A percentile compares a stretch with the other conserved stretches of the same genome.
These are phyloP conservation scores for Thielaviopsis populi DNA, from an alignment of 2,329 filamentous ascomycete species.

Conservation along the genomic window DNA sequence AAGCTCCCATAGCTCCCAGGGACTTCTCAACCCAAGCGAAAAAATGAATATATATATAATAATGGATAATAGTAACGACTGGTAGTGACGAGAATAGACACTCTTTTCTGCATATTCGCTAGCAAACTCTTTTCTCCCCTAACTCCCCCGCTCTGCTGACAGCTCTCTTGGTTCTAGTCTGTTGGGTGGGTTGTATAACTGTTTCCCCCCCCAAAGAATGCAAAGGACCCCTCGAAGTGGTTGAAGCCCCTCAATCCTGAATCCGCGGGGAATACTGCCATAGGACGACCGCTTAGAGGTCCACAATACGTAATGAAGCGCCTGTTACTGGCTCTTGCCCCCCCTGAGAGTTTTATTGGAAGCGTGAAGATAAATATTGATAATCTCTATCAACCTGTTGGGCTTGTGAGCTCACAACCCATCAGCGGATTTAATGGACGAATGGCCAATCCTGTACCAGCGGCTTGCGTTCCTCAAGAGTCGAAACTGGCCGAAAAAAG, in stretches of 20 bases:
- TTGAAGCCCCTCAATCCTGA: neutral
- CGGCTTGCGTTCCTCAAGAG: neutral
- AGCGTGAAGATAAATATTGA: neutral
- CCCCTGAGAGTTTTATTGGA: neutral
- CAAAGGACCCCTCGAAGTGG: neutral
- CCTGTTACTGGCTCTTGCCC: neutral
- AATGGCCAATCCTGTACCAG: no score
- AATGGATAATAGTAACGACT: neutral
- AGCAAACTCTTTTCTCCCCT: neutral
- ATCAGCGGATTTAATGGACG: neutral
- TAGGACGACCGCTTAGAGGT: neutral
- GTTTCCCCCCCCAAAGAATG: neutral
- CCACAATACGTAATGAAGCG: neutral
- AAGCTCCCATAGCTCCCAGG: neutral
- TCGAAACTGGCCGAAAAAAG: neutral
- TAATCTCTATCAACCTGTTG: neutral
- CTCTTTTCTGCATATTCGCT: no score
- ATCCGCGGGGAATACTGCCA: neutral
- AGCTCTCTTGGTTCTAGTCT: neutral
- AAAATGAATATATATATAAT: neutral
- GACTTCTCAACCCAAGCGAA: neutral
- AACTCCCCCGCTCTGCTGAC: neutral
- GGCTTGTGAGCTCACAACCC: neutral
- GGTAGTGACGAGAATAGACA: neutral
- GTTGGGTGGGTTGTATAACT: neutral